These are phyloP conservation scores for Penicillium goetzii DNA, from an alignment of 495 filamentous ascomycete species.

Conservation along the genomic window DNA sequence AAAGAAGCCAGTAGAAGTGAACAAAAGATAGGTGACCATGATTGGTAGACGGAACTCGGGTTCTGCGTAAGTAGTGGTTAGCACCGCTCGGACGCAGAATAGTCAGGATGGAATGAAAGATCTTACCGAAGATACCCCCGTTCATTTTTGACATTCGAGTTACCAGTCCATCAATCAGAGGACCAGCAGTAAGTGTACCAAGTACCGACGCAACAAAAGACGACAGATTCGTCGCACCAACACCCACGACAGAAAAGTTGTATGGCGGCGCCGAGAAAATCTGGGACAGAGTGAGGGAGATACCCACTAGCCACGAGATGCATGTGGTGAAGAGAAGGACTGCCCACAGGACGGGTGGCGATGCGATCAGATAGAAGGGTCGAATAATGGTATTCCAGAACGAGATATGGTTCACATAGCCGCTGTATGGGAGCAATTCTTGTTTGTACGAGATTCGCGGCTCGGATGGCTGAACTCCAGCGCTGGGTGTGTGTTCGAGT, in stretches of 20 bases:
- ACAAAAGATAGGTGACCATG: constrained; percentile 44
- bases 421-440: constrained; percentile 43
- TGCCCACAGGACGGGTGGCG: constrained; percentile 48
- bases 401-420: constrained; percentile 39
- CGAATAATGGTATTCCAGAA: constrained; percentile 47
- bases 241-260: constrained; percentile 46
- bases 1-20: constrained; percentile 50
- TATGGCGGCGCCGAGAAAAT: constrained; percentile 54
- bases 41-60: constrained; percentile 52
- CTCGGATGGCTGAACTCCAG: not conserved
- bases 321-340: constrained; percentile 47
- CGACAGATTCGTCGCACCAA: constrained; percentile 47
- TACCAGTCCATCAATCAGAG: constrained; percentile 46
- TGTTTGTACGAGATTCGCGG: constrained; percentile 26
- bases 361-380: constrained; percentile 47
- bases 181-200: constrained; percentile 42
- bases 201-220: constrained; percentile 47
- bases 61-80: constrained; percentile 31
- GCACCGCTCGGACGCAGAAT: constrained; percentile 19
- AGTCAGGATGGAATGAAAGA: not conserved
- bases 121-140: constrained; percentile 34
- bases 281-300: constrained; percentile 47
- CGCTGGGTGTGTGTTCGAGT: constrained; percentile 27
- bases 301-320: constrained; percentile 52
- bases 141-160: constrained; percentile 36